These are phyloP conservation scores for Ophiostoma angusticollis DNA, from an alignment of 2,329 filamentous ascomycete genomes.

Conservation along the genomic window DNA sequence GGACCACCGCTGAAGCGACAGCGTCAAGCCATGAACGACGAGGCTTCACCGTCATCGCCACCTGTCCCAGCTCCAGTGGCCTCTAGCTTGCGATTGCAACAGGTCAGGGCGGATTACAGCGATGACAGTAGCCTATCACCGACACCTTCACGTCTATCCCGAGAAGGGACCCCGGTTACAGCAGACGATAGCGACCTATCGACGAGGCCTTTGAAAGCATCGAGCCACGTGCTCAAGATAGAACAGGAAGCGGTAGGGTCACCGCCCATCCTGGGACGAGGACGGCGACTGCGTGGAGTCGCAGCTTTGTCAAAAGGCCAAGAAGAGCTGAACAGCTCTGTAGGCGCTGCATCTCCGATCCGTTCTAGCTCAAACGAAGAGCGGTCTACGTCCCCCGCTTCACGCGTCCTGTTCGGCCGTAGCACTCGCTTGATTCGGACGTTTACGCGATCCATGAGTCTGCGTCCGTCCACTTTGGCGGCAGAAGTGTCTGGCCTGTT, in stretches of 20 bases:
- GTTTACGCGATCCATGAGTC: neutral
- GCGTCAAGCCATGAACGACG: neutral
- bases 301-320: neutral
- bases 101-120: too few species aligned
- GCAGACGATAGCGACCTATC: constrained; percentile 10
- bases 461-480: neutral
- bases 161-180: constrained; percentile 9
- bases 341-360: constrained; percentile 9
- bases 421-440: constrained; percentile 20
- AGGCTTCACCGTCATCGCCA: constrained; percentile 2
- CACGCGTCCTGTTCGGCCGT: constrained; percentile 17
- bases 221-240: too few species aligned
- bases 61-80: neutral
- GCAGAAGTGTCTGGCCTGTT: constrained; percentile 38
- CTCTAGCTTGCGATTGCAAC: too few species aligned
- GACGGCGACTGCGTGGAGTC: neutral
- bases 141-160: constrained; percentile 21
- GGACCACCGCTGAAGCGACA: neutral
- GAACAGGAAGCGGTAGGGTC: too few species aligned
- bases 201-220: too few species aligned
- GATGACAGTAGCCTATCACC: constrained; percentile 25
- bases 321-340: neutral
- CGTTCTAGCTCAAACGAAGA: constrained; percentile 33
- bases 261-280: neutral
- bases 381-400: constrained; percentile 27